Percentiles rank a stretch among this genome's conserved stretches.
Conservation (phyloP, 2,329 filamentous ascomycete genomes). For the Epichloe aotearoae region DNA sequence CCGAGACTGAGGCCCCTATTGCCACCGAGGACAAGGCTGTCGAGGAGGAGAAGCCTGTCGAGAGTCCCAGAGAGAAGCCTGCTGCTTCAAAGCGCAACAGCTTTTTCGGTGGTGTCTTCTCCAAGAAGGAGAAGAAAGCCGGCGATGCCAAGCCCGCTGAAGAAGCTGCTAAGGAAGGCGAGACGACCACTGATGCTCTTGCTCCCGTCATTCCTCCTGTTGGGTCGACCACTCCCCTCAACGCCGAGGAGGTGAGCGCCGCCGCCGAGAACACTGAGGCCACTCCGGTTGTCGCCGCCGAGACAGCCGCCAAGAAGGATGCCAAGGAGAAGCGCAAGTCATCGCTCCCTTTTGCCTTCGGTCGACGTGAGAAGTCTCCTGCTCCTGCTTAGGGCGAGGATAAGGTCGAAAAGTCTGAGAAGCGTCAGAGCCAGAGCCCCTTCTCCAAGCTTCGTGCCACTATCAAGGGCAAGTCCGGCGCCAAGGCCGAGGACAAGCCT, state of each 20-base stretch:
- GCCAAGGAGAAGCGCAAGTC: slow-evolving; percentile 76
- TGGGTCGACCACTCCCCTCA: slow-evolving; percentile 42
- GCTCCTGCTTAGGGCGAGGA: slow-evolving; percentile 49
- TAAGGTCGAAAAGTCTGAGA: slow-evolving; percentile 18
- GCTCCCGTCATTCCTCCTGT: slow-evolving; percentile 48
- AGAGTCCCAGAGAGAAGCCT: slow-evolving; percentile 35
- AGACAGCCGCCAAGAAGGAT: slow-evolving; percentile 46
- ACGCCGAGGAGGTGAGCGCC: slow-evolving; percentile 41
- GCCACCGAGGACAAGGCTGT: slow-evolving; percentile 18
- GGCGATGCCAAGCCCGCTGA: slow-evolving; percentile 33
- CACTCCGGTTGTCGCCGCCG: slow-evolving; percentile 30
- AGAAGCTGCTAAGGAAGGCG: slow-evolving; percentile 27
- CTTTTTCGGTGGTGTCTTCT: slow-evolving; percentile 39
- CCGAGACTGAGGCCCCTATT: slow-evolving; percentile 18
- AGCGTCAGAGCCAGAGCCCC: slow-evolving; percentile 19
- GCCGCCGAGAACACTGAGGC: slow-evolving; percentile 34
- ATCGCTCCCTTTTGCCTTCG: slow-evolving; percentile 59
- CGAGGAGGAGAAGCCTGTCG: slow-evolving; percentile 27
- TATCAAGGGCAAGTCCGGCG: slow-evolving; percentile 33
- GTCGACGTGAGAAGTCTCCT: slow-evolving; percentile 59
- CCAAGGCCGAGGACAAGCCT: slow-evolving; percentile 31
- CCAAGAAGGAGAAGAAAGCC: slow-evolving; percentile 48
- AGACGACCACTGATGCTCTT: slow-evolving; percentile 32
- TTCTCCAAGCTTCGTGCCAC: slow-evolving; percentile 50
- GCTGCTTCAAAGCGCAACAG: slow-evolving; percentile 41